These are phyloP conservation scores for Malania oleifera DNA, from an alignment of 164 flowering plant species.

Conservation along the genomic window DNA sequence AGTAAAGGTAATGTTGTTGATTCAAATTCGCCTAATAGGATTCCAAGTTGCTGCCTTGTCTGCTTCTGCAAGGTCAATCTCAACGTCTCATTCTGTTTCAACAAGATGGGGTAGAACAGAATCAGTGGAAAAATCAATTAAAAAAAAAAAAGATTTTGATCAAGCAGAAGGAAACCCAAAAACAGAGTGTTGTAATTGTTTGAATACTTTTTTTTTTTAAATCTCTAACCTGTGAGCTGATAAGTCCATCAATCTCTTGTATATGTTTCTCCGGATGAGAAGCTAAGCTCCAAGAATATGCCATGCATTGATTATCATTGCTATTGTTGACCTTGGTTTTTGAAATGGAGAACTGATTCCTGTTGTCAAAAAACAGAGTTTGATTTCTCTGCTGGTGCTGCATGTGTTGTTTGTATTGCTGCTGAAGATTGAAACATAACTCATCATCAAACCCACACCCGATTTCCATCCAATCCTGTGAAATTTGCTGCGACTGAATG, in stretches of 20 bases:
- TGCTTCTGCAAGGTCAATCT: constrained; percentile 38
- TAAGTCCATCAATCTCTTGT: constrained; percentile 33
- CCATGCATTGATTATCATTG: constrained; percentile 3
- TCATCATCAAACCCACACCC: constrained; percentile 20
- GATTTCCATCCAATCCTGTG: constrained; percentile 22
- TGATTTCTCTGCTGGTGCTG: constrained; percentile 14
- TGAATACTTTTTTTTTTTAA: too few relatives aligned
- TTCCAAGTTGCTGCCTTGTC: constrained; percentile 28
- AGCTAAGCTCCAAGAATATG: constrained; percentile 12
- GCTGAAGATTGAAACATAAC: constrained; percentile 15
- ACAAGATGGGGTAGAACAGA: too few relatives aligned
- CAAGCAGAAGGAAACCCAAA: too few relatives aligned
- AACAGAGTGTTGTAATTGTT: too few relatives aligned
- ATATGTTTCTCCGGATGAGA: constrained; percentile 30
- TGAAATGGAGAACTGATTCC: neutral
- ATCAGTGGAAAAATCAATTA: too few relatives aligned
- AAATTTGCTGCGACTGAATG: too few relatives aligned
- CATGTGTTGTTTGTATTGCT: constrained; percentile 10
- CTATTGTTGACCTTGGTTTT: neutral
- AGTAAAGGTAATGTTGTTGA: constrained; percentile 23
- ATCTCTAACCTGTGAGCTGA: constrained; percentile 23
- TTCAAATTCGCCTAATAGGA: constrained; percentile 27
- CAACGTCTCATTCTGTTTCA: constrained; percentile 46
- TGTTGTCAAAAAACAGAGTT: constrained; percentile 2
- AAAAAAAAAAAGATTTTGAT: too few relatives aligned